Percentiles rank a stretch among this genome's conserved stretches.
These are phyloP conservation scores for Perkinsus olseni DNA, from an alignment of 169 alveolate genomes.

Conservation along the genomic window DNA sequence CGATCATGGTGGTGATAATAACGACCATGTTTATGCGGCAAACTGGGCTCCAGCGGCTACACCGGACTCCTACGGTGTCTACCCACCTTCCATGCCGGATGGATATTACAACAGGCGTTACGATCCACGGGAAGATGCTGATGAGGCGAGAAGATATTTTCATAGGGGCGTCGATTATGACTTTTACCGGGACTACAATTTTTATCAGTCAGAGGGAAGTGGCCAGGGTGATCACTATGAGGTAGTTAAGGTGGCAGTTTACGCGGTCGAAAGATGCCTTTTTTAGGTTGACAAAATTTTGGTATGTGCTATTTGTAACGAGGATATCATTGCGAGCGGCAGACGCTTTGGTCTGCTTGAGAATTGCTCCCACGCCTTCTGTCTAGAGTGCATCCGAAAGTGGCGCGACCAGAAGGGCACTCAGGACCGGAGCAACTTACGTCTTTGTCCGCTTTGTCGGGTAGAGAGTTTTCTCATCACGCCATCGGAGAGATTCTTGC, in stretches of 20 bases:
- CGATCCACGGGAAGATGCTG: too few relatives aligned
- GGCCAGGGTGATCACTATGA: too few relatives aligned
- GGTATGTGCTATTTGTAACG: background rate
- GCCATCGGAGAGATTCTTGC: background rate
- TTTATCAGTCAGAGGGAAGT: too few relatives aligned
- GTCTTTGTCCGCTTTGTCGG: background rate
- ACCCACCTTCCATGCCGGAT: too few relatives aligned
- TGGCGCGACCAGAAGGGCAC: background rate
- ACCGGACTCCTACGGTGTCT: too few relatives aligned
- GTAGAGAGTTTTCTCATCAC: background rate
- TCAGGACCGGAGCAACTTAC: background rate
- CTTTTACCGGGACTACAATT: too few relatives aligned
- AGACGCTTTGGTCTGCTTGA: background rate
- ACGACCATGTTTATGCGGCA: too few relatives aligned
- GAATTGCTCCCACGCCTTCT: background rate
- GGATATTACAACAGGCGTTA: too few relatives aligned
- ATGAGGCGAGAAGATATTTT: too few relatives aligned
- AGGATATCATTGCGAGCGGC: background rate
- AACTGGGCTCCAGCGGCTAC: too few relatives aligned
- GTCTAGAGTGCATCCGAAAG: background rate
- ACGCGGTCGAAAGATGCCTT: background rate
- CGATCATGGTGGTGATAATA: background rate
- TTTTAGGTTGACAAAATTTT: background rate
- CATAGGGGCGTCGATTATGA: too few relatives aligned
- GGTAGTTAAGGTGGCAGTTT: background rate